Evolutionary conservation across 257 asterid genomes (phyloP).

Genomic region (Cruciata laevipes): DNA sequence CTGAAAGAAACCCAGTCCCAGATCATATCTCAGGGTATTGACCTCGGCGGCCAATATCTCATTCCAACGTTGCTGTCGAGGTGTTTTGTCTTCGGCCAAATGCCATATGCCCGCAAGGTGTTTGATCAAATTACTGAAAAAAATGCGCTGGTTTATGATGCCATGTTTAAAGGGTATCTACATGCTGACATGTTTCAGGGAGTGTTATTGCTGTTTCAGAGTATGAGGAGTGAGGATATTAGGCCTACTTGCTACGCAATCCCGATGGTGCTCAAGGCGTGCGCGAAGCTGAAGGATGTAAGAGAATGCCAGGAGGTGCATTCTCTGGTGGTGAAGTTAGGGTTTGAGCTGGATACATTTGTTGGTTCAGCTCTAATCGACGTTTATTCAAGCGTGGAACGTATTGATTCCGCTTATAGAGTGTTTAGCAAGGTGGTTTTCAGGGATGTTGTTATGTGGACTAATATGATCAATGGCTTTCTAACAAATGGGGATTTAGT

Average conservation of each 20-base stretch:
- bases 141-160: slow-evolving; percentile 59
- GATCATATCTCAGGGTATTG: slow-evolving; percentile 34
- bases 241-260: slow-evolving; percentile 57
- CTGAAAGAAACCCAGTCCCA: slow-evolving; percentile 67
- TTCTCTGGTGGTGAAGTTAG: slow-evolving; percentile 24
- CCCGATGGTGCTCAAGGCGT: slow-evolving; percentile 67
- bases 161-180: slow-evolving; percentile 68
- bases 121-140: slow-evolving; percentile 51
- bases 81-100: slow-evolving; percentile 33
- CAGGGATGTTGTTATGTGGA: slow-evolving; percentile 84
- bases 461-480: slow-evolving; percentile 66
- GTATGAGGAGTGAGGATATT: slow-evolving; percentile 59
- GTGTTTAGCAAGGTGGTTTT: slow-evolving; percentile 68
- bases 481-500: slow-evolving; percentile 43
- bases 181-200: slow-evolving; percentile 34
- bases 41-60: slow-evolving; percentile 31
- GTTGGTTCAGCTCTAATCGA: slow-evolving; percentile 70
- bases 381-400: slow-evolving; percentile 40
- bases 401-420: slow-evolving; percentile 38
- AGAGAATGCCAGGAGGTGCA: slow-evolving; percentile 66
- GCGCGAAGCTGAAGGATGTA: slow-evolving; percentile 42
- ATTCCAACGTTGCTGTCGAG: slow-evolving; percentile 46
- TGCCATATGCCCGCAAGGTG: slow-evolving; percentile 40
- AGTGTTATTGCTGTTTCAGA: slow-evolving; percentile 34
- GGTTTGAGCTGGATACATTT: slow-evolving; percentile 17